Percentiles rank a stretch among this genome's conserved stretches.
phyloP scores from a whole-genome alignment of 345 rosid genomes.

The Raphanus raphanistrum region DNA sequence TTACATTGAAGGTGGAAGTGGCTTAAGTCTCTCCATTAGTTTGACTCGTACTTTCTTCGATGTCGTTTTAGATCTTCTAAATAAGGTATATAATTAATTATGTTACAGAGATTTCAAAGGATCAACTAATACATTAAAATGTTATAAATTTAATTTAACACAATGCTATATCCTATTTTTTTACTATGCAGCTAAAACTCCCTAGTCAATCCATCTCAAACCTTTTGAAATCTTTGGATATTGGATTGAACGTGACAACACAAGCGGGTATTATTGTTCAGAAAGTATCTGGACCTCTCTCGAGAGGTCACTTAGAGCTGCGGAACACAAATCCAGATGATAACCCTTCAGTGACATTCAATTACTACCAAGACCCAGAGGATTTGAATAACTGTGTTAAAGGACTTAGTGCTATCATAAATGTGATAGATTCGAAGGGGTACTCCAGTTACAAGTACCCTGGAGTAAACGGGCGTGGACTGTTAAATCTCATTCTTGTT shows the following conservation, averaged over 20 bases:
- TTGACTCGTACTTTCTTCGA: slow-evolving; percentile 41
- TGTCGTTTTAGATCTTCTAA: slow-evolving; percentile 33
- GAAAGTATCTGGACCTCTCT: slow-evolving; percentile 51
- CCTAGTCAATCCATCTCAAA: slow-evolving; percentile 31
- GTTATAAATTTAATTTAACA: background rate
- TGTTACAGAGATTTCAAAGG: background rate
- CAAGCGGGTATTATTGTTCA: slow-evolving; percentile 54
- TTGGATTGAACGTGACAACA: slow-evolving; percentile 34
- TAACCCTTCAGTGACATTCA: slow-evolving; percentile 60
- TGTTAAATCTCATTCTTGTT: slow-evolving; percentile 40
- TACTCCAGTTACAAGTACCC: slow-evolving; percentile 52
- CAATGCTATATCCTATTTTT: background rate
- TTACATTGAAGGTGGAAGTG: slow-evolving; percentile 63
- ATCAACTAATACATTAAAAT: background rate
- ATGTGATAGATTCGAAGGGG: slow-evolving; percentile 24
- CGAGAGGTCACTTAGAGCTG: slow-evolving; percentile 58
- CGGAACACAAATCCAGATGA: slow-evolving; percentile 45
- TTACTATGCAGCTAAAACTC: slow-evolving; percentile 1
- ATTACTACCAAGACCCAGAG: slow-evolving; percentile 63
- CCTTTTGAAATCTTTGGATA: slow-evolving; percentile 36
- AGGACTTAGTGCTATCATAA: slow-evolving; percentile 51
- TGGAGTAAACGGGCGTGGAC: slow-evolving; percentile 32
- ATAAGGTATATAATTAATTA: slow-evolving; percentile 42
- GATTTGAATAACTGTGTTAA: slow-evolving; percentile 44
- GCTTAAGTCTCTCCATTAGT: slow-evolving; percentile 44